Evolutionary conservation across 73 alveolate species (phyloP).

Genomic region (Breviolum minutum): DNA sequence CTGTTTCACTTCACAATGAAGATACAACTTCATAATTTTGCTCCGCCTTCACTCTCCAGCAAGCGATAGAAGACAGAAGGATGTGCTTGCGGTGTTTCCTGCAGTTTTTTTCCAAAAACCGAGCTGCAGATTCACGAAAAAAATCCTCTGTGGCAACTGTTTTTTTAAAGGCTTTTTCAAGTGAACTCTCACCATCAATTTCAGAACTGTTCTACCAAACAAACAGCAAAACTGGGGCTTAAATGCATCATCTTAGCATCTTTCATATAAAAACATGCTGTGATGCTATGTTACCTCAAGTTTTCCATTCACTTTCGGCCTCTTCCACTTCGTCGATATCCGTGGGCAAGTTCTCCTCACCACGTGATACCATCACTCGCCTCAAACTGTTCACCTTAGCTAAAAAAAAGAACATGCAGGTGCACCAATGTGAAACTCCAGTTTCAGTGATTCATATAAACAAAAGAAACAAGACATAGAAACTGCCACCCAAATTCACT

Average conservation of each 20-base stretch:
- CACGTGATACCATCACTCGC: slow-evolving; percentile 70
- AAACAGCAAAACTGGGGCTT: too few relatives aligned
- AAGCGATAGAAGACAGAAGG: slow-evolving; percentile 73
- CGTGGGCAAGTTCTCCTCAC: slow-evolving; percentile 76
- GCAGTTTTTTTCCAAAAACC: too few relatives aligned
- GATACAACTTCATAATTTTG: too few relatives aligned
- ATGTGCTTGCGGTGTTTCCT: slow-evolving; percentile 64
- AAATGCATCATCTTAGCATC: neutral
- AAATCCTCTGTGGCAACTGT: too few relatives aligned
- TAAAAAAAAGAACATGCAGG: neutral
- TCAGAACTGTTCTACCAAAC: too few relatives aligned
- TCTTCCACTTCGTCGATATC: slow-evolving; percentile 82
- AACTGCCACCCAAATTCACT: neutral
- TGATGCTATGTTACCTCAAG: neutral
- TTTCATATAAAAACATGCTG: neutral
- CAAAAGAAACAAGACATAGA: neutral
- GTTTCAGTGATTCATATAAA: too few relatives aligned
- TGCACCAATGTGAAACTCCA: neutral
- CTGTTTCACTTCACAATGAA: neutral
- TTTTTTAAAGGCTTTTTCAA: neutral
- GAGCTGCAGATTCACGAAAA: too few relatives aligned
- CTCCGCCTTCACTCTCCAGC: slow-evolving; percentile 63
- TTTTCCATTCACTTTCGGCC: neutral
- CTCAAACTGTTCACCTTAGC: slow-evolving; percentile 70
- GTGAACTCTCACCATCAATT: too few relatives aligned